These are phyloP conservation scores for Arbutus unedo DNA, from an alignment of 148 eudicot species.

Conservation along the genomic window DNA sequence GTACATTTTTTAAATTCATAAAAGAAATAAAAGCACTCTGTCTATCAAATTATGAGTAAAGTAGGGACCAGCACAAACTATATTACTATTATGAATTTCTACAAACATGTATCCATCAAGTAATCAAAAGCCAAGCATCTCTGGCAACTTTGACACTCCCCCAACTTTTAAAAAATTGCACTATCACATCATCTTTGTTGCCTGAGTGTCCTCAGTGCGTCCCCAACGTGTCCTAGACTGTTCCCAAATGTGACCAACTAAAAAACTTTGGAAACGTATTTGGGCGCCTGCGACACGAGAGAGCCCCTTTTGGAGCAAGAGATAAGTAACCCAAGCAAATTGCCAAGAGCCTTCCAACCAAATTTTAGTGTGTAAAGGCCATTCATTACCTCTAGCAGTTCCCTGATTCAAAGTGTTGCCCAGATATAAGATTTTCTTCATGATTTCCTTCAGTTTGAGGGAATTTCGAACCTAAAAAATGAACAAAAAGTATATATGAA, in stretches of 20 bases:
- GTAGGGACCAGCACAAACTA: not conserved
- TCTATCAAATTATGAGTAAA: not conserved
- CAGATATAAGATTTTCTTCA: slow-evolving; percentile 72
- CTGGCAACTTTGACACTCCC: not conserved
- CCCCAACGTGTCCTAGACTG: not conserved
- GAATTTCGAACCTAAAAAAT: slow-evolving; percentile 68
- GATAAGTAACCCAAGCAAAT: not conserved
- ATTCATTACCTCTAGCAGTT: slow-evolving; percentile 80
- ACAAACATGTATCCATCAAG: not conserved
- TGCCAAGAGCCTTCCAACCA: not conserved
- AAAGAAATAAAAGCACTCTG: not conserved
- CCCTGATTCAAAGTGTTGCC: slow-evolving; percentile 89
- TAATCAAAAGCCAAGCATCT: not conserved
- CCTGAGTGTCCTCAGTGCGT: not conserved
- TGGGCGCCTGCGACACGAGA: not conserved
- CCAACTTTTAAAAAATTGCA: not conserved
- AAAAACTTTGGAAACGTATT: not conserved
- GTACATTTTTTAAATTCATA: not conserved
- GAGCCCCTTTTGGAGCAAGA: not conserved
- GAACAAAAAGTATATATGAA: not conserved
- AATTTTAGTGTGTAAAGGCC: slow-evolving; percentile 8
- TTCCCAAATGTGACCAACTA: not conserved
- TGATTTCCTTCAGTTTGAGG: slow-evolving; percentile 71
- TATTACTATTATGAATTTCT: not conserved
- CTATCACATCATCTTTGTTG: not conserved